These are phyloP conservation scores for Primulina tabacum DNA, from an alignment of 257 asterid genomes.

Conservation along the genomic window DNA sequence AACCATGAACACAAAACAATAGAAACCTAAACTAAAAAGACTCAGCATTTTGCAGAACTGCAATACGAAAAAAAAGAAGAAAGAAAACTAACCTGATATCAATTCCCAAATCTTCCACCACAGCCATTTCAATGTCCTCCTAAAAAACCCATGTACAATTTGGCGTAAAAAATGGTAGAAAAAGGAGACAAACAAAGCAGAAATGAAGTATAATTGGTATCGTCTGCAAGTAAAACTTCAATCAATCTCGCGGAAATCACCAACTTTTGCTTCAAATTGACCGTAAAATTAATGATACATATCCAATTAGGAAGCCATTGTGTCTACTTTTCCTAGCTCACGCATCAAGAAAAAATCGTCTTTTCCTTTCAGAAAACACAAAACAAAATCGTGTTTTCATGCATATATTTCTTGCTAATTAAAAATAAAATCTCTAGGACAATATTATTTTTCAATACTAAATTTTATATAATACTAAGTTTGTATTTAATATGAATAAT, in stretches of 20 bases:
- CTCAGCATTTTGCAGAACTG: neutral
- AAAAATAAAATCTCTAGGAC: no score
- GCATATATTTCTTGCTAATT: no score
- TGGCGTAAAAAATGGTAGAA: neutral
- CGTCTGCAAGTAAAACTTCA: no score
- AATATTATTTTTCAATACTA: no score
- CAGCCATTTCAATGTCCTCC: conserved; percentile 13
- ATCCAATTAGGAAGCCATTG: neutral
- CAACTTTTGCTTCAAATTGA: no score
- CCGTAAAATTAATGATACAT: no score
- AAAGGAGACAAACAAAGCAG: neutral
- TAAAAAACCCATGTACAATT: no score
- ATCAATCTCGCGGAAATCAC: no score
- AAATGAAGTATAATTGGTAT: neutral
- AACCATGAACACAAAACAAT: neutral
- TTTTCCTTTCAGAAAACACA: no score
- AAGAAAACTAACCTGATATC: conserved; percentile 36
- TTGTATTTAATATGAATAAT: no score
- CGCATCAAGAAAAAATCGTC: neutral
- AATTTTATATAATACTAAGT: no score
- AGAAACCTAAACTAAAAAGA: neutral
- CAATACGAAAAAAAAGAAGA: neutral
- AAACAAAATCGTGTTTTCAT: no score
- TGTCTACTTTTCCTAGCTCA: neutral
- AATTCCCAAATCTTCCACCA: conserved; percentile 35